These are phyloP conservation scores for Crithidia mellificae DNA, from an alignment of 208 protist genomes.

Conservation along the genomic window DNA sequence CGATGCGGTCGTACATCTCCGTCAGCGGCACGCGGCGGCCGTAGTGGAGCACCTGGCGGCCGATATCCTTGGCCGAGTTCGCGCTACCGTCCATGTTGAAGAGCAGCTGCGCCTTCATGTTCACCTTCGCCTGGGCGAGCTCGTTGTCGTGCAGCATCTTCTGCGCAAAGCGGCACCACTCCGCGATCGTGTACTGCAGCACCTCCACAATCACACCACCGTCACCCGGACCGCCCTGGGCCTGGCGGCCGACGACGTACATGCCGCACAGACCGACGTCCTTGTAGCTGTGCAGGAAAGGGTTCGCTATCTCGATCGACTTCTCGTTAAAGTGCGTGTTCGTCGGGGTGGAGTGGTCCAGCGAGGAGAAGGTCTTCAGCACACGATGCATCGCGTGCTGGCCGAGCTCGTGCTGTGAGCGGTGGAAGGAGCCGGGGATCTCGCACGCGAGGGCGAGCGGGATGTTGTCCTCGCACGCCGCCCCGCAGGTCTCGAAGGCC, in stretches of 20 bases:
- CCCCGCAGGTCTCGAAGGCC: constrained; percentile 90
- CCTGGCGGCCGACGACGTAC: constrained; percentile 78
- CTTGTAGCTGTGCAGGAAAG: constrained; percentile 89
- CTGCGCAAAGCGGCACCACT: constrained; percentile 88
- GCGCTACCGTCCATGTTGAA: constrained; percentile 89
- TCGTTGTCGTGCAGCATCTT: constrained; percentile 84
- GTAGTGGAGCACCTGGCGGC: constrained; percentile 83
- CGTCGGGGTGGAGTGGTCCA: constrained; percentile 84
- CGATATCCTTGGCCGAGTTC: constrained; percentile 88
- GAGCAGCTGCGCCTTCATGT: constrained; percentile 89
- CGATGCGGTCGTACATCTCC: constrained; percentile 92
- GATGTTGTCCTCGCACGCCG: constrained; percentile 81
- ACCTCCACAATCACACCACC: constrained; percentile 78
- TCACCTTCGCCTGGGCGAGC: constrained; percentile 87
- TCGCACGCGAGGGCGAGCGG: constrained; percentile 86
- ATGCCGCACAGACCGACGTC: constrained; percentile 89
- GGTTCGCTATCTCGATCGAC: constrained; percentile 84
- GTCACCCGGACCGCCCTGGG: constrained; percentile 60
- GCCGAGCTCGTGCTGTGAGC: constrained; percentile 86
- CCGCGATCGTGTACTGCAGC: constrained; percentile 86
- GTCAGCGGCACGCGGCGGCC: constrained; percentile 81
- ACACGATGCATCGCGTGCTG: constrained; percentile 88
- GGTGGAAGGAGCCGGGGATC: constrained; percentile 87
- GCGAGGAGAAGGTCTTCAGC: constrained; percentile 87
- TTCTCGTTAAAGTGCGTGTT: constrained; percentile 91